A percentile compares a stretch with the other conserved stretches of the same genome.
phyloP scores from a whole-genome alignment of 2,329 filamentous ascomycete genomes.

The Xylaria sp. region DNA sequence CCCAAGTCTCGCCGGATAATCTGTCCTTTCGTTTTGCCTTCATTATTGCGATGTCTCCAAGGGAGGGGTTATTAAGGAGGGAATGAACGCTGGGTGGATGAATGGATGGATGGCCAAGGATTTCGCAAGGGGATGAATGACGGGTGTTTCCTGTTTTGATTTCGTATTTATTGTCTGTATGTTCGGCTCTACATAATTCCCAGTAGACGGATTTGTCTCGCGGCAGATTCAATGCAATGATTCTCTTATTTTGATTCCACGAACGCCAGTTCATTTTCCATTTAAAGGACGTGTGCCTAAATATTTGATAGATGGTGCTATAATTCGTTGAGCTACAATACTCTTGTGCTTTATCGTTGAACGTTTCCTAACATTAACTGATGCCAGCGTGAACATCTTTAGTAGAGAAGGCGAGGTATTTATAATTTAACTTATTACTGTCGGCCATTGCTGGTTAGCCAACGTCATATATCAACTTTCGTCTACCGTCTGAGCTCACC shows the following conservation, averaged over 20 bases:
- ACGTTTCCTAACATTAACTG: too few species aligned
- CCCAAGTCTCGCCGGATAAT: conserved; percentile 19
- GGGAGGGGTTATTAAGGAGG: conserved; percentile 37
- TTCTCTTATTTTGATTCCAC: conserved; percentile 4
- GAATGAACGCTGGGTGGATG: conserved; percentile 12
- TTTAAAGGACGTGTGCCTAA: too few species aligned
- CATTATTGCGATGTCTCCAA: conserved; percentile 7
- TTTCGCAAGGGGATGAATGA: conserved; percentile 27
- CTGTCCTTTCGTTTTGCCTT: conserved; percentile 17
- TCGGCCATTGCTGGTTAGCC: too few species aligned
- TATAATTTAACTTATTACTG: too few species aligned
- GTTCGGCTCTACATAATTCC: conserved; percentile 30
- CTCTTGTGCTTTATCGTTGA: not conserved
- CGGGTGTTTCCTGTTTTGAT: conserved; percentile 13
- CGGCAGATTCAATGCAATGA: conserved; percentile 33
- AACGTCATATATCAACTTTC: not conserved
- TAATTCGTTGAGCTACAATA: not conserved
- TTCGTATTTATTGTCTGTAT: conserved; percentile 17
- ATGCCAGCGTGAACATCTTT: too few species aligned
- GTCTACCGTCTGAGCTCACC: too few species aligned
- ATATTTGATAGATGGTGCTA: not conserved
- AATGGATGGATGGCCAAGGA: conserved; percentile 20
- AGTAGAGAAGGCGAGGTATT: too few species aligned
- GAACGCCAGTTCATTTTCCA: not conserved
- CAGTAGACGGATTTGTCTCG: conserved; percentile 36